A percentile compares a stretch with the other conserved stretches of the same genome.
Evolutionary conservation across 2,329 filamentous ascomycete genomes (phyloP).

Genomic region (Penicillium olsonii): DNA sequence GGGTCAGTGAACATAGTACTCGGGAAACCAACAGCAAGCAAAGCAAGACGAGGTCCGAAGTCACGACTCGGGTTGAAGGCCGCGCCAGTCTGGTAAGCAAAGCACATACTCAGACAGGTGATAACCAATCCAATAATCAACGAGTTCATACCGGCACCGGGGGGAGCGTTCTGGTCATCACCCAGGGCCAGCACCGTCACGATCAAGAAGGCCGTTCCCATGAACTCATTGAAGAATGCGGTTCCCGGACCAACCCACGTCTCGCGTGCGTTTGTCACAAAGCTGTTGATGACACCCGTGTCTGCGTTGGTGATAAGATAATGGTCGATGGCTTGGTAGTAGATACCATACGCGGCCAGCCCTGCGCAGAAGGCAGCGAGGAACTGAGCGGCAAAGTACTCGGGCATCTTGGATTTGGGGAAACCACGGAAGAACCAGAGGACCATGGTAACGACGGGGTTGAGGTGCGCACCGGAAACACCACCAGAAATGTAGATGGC

Average conservation of each 20-base stretch:
- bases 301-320: constrained; percentile 34
- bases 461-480: constrained; percentile 50
- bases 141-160: constrained; percentile 54
- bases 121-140: constrained; percentile 51
- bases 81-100: constrained; percentile 51
- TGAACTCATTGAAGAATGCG: constrained; percentile 53
- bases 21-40: constrained; percentile 49
- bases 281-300: constrained; percentile 40
- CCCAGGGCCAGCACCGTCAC: constrained; percentile 48
- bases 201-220: constrained; percentile 45
- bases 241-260: constrained; percentile 39
- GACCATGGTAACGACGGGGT: constrained; percentile 48
- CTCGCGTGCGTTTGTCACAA: constrained; percentile 49
- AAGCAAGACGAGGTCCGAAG: constrained; percentile 51
- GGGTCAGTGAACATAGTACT: constrained; percentile 43
- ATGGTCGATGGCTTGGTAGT: constrained; percentile 35
- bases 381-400: constrained; percentile 56
- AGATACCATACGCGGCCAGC: constrained; percentile 50
- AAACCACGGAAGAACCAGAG: constrained; percentile 55
- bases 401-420: constrained; percentile 52
- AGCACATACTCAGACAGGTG: constrained; percentile 34
- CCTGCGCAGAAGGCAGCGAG: constrained; percentile 56
- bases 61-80: constrained; percentile 54
- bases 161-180: constrained; percentile 50
- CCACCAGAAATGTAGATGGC: constrained; percentile 52